Percentiles rank a stretch among this genome's conserved stretches.
Evolutionary conservation across 805 yeast species (phyloP).

Genomic region (Lipomyces lipofer): DNA sequence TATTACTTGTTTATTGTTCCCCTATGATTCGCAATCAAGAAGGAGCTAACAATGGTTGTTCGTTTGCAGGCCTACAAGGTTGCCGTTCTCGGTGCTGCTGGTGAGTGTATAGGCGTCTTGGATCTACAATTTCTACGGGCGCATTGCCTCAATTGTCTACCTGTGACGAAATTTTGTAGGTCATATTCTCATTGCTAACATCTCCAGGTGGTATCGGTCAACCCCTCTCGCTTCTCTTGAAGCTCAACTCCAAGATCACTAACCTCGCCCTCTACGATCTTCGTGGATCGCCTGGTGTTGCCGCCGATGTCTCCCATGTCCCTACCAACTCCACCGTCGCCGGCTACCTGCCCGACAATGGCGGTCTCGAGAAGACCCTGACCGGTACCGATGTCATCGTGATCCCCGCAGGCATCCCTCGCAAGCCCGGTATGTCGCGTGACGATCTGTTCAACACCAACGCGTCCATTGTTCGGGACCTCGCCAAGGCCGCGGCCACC

Average conservation of each 20-base stretch:
- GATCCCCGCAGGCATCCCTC: constrained; percentile 96
- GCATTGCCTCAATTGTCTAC: too few relatives aligned
- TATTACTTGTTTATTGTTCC: neutral
- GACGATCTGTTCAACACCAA: constrained; percentile 95
- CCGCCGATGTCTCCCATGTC: constrained; percentile 91
- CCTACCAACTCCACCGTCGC: constrained; percentile 87
- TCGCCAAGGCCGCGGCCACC: constrained; percentile 83
- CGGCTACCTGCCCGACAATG: constrained; percentile 83
- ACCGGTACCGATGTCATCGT: constrained; percentile 73
- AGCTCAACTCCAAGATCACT: constrained; percentile 85
- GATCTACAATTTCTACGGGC: too few relatives aligned
- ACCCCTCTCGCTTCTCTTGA: constrained; percentile 78
- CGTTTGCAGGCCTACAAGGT: constrained; percentile 52
- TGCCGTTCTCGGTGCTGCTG: constrained; percentile 76
- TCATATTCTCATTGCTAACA: neutral
- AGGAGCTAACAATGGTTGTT: neutral
- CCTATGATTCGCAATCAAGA: neutral
- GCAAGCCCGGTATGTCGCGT: constrained; percentile 99
- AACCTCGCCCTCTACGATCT: constrained; percentile 84
- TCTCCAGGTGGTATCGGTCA: constrained; percentile 82
- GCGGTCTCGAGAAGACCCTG: constrained; percentile 69
- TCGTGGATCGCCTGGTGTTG: constrained; percentile 94
- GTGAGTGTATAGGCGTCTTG: too few relatives aligned
- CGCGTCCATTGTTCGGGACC: constrained; percentile 90
- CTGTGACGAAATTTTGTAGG: too few relatives aligned